These are phyloP conservation scores for Bauhinia variegata DNA, from an alignment of 306 rosid species.

Conservation along the genomic window DNA sequence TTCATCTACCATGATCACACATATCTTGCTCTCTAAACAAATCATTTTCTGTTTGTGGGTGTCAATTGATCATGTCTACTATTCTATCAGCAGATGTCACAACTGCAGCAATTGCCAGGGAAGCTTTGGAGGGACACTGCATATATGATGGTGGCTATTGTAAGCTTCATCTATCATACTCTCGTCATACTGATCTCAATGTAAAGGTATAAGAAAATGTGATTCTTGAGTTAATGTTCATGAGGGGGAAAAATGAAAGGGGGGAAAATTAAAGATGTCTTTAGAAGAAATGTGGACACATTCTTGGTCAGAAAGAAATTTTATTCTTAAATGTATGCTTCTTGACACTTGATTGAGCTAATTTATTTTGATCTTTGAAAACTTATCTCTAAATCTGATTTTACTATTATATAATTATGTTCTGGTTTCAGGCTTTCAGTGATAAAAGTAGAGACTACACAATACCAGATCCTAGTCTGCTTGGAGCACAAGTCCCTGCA, in stretches of 20 bases:
- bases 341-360: slow-evolving; percentile 58
- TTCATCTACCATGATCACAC: background rate
- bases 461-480: slow-evolving; percentile 52
- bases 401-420: slow-evolving; percentile 15
- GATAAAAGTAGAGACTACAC: slow-evolving; percentile 85
- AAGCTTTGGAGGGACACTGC: slow-evolving; percentile 95
- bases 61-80: slow-evolving; percentile 15
- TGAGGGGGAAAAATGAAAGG: slow-evolving; percentile 54
- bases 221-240: slow-evolving; percentile 63
- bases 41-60: slow-evolving; percentile 5
- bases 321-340: slow-evolving; percentile 70
- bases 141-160: slow-evolving; percentile 99
- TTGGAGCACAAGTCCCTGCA: slow-evolving; percentile 46
- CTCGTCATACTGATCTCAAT: slow-evolving; percentile 99
- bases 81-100: slow-evolving; percentile 51
- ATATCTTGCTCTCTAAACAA: background rate
- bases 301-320: slow-evolving; percentile 60
- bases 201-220: slow-evolving; percentile 87
- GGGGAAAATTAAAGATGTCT: slow-evolving; percentile 51
- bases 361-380: slow-evolving; percentile 27
- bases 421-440: slow-evolving; percentile 69
- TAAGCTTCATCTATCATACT: slow-evolving; percentile 99
- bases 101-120: slow-evolving; percentile 81
- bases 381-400: slow-evolving; percentile 21
- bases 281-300: slow-evolving; percentile 62